Conservation (phyloP, 2,329 filamentous ascomycete genomes). For the Calonectria hongkongensis region DNA sequence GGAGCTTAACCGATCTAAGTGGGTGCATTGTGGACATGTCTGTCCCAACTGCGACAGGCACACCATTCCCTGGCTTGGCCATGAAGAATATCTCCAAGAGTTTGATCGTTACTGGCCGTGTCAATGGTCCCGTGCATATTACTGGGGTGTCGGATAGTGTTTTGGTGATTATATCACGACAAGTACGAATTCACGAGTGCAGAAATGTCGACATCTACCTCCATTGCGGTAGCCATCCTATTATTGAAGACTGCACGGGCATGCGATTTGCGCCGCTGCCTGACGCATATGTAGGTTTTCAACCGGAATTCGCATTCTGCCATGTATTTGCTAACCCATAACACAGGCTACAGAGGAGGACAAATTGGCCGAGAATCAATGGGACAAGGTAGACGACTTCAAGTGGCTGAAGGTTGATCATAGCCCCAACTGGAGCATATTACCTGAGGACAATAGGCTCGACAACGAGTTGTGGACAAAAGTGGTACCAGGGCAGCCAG, state of each 20-base stretch:
- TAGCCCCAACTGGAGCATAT: slow-evolving; percentile 90
- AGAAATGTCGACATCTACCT: slow-evolving; percentile 88
- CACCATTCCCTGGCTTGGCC: slow-evolving; percentile 80
- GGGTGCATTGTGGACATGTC: slow-evolving; percentile 89
- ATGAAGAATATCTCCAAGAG: slow-evolving; percentile 82
- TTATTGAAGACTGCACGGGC: slow-evolving; percentile 90
- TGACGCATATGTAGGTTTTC: slow-evolving; percentile 76
- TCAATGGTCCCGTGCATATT: slow-evolving; percentile 88
- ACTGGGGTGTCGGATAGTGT: slow-evolving; percentile 83
- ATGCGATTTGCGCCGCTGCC: slow-evolving; percentile 89
- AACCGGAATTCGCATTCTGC: too few relatives aligned
- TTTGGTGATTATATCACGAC: slow-evolving; percentile 87
- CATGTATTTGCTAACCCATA: slow-evolving; percentile 30
- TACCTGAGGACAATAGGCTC: slow-evolving; percentile 77
- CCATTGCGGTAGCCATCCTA: slow-evolving; percentile 87
- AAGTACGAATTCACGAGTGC: slow-evolving; percentile 95
- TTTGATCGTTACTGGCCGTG: slow-evolving; percentile 85
- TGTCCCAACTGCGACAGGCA: slow-evolving; percentile 72
- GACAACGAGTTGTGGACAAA: slow-evolving; percentile 80
- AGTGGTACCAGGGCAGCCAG: slow-evolving; percentile 78
- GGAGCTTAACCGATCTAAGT: slow-evolving; percentile 81
- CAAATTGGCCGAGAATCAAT: slow-evolving; percentile 77
- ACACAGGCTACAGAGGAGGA: slow-evolving; percentile 56
- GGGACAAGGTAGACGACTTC: slow-evolving; percentile 96
- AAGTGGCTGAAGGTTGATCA: slow-evolving; percentile 93